Evolutionary conservation across 345 rosid species (phyloP), one percentile per base, ranked within the genome.

Genomic region (Syzygium jambos): DNA sequence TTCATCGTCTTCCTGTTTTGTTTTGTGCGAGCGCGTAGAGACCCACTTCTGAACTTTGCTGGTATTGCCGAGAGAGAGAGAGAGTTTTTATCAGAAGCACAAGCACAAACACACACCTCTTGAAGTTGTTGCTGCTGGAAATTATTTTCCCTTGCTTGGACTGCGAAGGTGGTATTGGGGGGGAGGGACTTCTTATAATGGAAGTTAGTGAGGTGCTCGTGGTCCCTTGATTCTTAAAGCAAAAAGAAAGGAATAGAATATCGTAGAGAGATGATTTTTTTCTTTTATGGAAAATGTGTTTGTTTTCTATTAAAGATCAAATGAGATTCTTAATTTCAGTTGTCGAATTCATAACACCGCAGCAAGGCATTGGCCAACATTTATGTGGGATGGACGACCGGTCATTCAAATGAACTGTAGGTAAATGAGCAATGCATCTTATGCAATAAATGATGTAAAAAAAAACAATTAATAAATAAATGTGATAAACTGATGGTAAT

Each of bases 311-410:
- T 34, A 73, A 68, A 34, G 46, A 34, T 19, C 9, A 68, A 68
- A 17, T 38, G 46, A 34, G 38, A 68, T 34, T 68, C 25, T 68
- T 68, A 19, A 34, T 34, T 34, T 17, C 34, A 2, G 49, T 25
- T 1, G 11, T 19, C 7, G 4, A 73, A 19, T 73, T 73, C 38
- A 5, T 34, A 11, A 73, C 2, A 3, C 25, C 3, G 8, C n/a
- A 55, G 25, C 57, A 19, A 54, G 23, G 10, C 23, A 8, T 55
- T 7, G 57, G 11, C 25, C 25, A 55, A 21, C 8, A 7, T 55
- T 55, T 55, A 21, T 4, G 13, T 73, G 25, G 13, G 10, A 1
- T 1, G 0, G 2, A 2, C 4, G 13, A 17, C 12, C 7, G 0
- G 14, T 34, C 25, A 1, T 34, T 19, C 14, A 17, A 17, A 34